phyloP scores from a whole-genome alignment of 352 stramenopile genomes.

The Globisporangium spiculum region DNA sequence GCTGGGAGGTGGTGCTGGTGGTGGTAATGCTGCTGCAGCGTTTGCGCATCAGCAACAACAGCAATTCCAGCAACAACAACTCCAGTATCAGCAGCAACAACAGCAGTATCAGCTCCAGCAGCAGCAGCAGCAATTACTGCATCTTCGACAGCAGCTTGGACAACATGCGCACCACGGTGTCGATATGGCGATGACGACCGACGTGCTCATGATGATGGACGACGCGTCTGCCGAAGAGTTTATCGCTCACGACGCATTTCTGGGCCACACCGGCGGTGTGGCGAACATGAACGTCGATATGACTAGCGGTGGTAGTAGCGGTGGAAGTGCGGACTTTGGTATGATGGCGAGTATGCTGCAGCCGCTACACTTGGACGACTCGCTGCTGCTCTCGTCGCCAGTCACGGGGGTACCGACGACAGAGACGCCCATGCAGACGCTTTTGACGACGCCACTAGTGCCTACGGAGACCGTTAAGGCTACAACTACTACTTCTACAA shows the following conservation, averaged over 20 bases:
- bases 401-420: background rate
- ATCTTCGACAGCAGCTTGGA: constrained; percentile 4
- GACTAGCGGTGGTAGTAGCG: background rate
- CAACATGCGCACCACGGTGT: background rate
- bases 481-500: background rate
- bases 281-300: background rate
- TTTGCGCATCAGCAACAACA: background rate
- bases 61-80: constrained; percentile 1
- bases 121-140: background rate
- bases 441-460: constrained; percentile 9
- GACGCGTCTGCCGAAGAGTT: constrained; percentile 6
- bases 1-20: background rate
- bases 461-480: background rate
- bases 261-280: background rate
- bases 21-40: background rate
- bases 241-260: constrained; percentile 4
- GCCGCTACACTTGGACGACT: constrained; percentile 16
- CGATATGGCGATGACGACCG: constrained; percentile 1
- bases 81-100: background rate
- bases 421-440: constrained; percentile 12
- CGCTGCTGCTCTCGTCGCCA: background rate
- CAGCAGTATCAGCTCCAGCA: background rate
- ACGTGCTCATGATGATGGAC: constrained; percentile 22
- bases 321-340: constrained; percentile 5
- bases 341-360: constrained; percentile 17